Evolutionary conservation across 306 rosid genomes (phyloP).

Genomic region (Fragaria ananassa): DNA sequence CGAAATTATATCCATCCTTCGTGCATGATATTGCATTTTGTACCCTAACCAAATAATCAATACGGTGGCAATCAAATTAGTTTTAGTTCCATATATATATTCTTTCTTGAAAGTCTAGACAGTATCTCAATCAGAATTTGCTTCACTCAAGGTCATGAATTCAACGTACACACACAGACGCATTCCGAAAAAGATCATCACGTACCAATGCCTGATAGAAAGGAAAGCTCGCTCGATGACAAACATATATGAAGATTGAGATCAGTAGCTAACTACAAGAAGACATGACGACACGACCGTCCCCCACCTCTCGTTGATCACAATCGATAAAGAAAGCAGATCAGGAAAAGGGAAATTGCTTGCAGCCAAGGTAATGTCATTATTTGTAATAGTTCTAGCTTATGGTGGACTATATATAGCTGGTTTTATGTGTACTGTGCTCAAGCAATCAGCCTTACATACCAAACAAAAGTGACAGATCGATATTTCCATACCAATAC

Average conservation of each 20-base stretch:
- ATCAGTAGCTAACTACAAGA: conserved; percentile 21
- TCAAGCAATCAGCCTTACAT: background rate
- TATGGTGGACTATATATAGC: background rate
- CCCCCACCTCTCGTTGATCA: conserved; percentile 28
- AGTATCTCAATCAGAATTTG: background rate
- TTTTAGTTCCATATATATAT: background rate
- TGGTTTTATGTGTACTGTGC: background rate
- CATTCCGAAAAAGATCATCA: background rate
- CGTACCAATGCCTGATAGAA: background rate
- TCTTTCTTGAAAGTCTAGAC: background rate
- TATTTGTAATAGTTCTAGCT: background rate
- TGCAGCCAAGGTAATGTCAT: background rate
- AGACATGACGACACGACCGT: conserved; percentile 30
- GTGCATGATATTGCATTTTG: too few relatives aligned
- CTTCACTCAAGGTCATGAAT: background rate
- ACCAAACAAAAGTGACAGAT: background rate
- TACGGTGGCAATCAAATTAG: background rate
- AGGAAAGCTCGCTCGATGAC: background rate
- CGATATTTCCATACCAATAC: background rate
- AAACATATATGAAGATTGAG: conserved; percentile 18
- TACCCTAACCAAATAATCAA: too few relatives aligned
- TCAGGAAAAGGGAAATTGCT: conserved; percentile 12
- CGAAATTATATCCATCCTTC: too few relatives aligned
- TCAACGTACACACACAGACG: background rate
- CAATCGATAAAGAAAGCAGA: conserved; percentile 15